These are phyloP conservation scores for Didymosphaeria variabile DNA, from an alignment of 2,329 filamentous ascomycete species.

Conservation along the genomic window DNA sequence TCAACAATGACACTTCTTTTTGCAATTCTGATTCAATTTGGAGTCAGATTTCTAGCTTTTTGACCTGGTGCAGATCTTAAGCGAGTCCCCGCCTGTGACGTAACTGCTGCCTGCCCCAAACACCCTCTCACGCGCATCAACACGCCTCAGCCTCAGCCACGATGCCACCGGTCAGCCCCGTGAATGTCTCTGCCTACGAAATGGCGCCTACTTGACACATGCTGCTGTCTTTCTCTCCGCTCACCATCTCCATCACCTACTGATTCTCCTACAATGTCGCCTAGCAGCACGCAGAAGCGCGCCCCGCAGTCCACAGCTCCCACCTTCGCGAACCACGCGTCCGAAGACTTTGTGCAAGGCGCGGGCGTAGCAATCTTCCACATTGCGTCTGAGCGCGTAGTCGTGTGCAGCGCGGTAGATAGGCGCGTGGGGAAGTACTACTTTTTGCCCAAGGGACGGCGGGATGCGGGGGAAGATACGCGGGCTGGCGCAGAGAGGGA, in stretches of 20 bases:
- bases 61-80: not conserved
- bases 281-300: not conserved
- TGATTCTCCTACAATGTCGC: not conserved
- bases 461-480: conserved; percentile 58
- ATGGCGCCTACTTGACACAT: conserved; percentile 10
- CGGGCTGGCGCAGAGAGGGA: conserved; percentile 56
- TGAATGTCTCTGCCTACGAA: conserved; percentile 1
- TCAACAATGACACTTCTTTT: conserved; percentile 2
- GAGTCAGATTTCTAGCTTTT: not conserved
- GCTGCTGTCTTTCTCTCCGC: conserved; percentile 8
- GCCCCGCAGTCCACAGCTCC: conserved; percentile 24
- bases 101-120: conserved; percentile 2
- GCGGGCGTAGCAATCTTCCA: conserved; percentile 62
- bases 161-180: not conserved
- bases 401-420: conserved; percentile 58
- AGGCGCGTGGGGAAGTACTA: conserved; percentile 47
- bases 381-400: conserved; percentile 55
- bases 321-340: conserved; percentile 37
- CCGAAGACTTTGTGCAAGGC: conserved; percentile 40
- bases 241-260: not conserved
- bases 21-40: not conserved
- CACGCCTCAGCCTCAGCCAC: not conserved
- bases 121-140: not conserved
- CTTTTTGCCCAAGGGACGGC: conserved; percentile 60
- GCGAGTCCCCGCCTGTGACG: not conserved